These are phyloP conservation scores for Alternaria tenuissima DNA, from an alignment of 2,329 filamentous ascomycete species.

Conservation along the genomic window DNA sequence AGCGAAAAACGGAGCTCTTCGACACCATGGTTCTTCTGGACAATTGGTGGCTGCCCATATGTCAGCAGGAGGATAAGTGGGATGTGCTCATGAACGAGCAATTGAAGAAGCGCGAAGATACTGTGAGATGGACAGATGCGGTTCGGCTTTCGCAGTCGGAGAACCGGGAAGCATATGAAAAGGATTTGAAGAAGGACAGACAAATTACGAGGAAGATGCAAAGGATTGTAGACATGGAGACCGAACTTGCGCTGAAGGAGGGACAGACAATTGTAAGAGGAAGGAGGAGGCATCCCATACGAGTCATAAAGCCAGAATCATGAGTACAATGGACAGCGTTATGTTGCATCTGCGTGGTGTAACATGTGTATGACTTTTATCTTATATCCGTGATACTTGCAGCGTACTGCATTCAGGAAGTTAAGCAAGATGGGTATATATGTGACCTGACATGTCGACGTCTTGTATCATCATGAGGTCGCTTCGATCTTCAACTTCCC, in stretches of 20 bases:
- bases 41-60: constrained; percentile 53
- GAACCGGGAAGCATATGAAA: constrained; percentile 28
- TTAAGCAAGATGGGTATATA: constrained; percentile 31
- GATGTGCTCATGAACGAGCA: constrained; percentile 50
- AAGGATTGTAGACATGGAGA: constrained; percentile 59
- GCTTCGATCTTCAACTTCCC: constrained; percentile 58
- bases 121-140: constrained; percentile 43
- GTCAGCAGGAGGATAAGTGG: constrained; percentile 59
- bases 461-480: constrained; percentile 24
- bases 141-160: constrained; percentile 28
- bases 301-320: constrained; percentile 23
- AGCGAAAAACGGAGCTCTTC: constrained; percentile 55
- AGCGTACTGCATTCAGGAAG: background rate
- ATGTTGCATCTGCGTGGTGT: background rate
- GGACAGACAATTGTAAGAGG: constrained; percentile 41
- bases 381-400: background rate
- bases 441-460: constrained; percentile 3
- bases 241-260: constrained; percentile 53
- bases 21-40: constrained; percentile 51
- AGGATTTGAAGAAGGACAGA: constrained; percentile 37
- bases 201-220: constrained; percentile 54
- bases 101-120: constrained; percentile 21
- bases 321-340: background rate
- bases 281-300: constrained; percentile 35
- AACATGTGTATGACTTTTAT: background rate